These are phyloP conservation scores for Singerocomus inundabilis DNA, from an alignment of 1,284 basidiomycete species.

Conservation along the genomic window DNA sequence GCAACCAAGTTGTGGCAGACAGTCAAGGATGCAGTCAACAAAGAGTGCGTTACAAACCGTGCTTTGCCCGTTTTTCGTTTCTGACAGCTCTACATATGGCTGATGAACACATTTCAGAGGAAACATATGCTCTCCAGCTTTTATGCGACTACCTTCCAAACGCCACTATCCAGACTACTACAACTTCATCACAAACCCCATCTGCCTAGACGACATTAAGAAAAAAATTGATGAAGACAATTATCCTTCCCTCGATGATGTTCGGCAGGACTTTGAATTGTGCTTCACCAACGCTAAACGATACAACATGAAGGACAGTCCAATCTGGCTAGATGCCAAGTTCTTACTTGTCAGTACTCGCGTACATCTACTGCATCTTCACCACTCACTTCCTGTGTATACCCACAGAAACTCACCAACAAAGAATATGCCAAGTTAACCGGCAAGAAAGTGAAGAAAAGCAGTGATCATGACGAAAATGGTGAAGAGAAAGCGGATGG, in stretches of 20 bases:
- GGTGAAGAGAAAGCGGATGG: constrained; percentile 41
- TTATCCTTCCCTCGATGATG: constrained; percentile 69
- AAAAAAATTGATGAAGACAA: constrained; percentile 61
- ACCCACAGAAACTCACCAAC: constrained; percentile 59
- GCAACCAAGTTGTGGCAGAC: constrained; percentile 62
- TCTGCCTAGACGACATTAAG: constrained; percentile 87
- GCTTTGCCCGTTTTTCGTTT: constrained; percentile 34
- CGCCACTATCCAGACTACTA: constrained; percentile 91
- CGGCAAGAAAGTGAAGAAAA: constrained; percentile 45
- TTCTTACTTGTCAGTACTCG: constrained; percentile 45
- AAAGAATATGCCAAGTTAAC: constrained; percentile 62
- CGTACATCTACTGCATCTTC: neutral
- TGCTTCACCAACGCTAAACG: constrained; percentile 89
- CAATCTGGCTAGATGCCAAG: constrained; percentile 84
- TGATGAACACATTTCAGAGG: constrained; percentile 46
- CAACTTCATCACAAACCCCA: constrained; percentile 67
- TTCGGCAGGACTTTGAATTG: constrained; percentile 79
- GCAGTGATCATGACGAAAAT: constrained; percentile 41
- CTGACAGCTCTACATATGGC: constrained; percentile 30
- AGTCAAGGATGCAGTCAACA: constrained; percentile 75
- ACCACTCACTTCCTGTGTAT: constrained; percentile 5
- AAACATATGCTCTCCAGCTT: constrained; percentile 66
- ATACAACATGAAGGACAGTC: constrained; percentile 86
- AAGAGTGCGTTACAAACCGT: constrained; percentile 67
- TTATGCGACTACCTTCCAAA: constrained; percentile 75